Conservation (phyloP, 352 stramenopile genomes). For the Phytophthora boehmeriae region DNA sequence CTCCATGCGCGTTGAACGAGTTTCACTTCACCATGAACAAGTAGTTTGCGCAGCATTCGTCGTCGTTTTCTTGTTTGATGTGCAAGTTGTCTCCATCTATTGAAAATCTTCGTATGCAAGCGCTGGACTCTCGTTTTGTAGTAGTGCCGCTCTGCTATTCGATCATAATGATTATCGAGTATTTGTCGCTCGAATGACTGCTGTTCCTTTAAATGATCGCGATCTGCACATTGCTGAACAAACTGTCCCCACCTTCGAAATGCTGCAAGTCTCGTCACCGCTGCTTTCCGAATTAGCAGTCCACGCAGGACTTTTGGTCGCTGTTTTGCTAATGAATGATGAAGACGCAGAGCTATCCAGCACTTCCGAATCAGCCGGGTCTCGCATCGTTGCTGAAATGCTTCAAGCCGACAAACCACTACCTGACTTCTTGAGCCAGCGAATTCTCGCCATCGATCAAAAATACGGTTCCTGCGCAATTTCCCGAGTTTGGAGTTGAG, state of each 20-base stretch:
- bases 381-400: constrained; percentile 43
- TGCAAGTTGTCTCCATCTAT: constrained; percentile 13
- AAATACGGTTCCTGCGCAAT: constrained; percentile 42
- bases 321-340: not conserved
- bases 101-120: constrained; percentile 18
- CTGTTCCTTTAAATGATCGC: constrained; percentile 6
- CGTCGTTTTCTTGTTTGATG: constrained; percentile 11
- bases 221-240: not conserved
- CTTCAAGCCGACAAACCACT: constrained; percentile 48
- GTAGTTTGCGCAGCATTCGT: constrained; percentile 17
- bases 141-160: constrained; percentile 26
- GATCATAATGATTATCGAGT: constrained; percentile 12
- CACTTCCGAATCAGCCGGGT: constrained; percentile 19
- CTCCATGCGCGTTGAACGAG: constrained; percentile 7
- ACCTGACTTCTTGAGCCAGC: constrained; percentile 34
- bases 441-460: constrained; percentile 41
- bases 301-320: constrained; percentile 17
- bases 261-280: not conserved
- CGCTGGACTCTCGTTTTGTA: constrained; percentile 9
- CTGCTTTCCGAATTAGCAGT: constrained; percentile 11
- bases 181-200: constrained; percentile 13
- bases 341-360: constrained; percentile 24
- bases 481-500: constrained; percentile 21
- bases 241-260: constrained; percentile 31
- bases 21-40: constrained; percentile 11